These are phyloP conservation scores for Ophiostoma tasmaniense DNA, from an alignment of 2,329 filamentous ascomycete species.

Conservation along the genomic window DNA sequence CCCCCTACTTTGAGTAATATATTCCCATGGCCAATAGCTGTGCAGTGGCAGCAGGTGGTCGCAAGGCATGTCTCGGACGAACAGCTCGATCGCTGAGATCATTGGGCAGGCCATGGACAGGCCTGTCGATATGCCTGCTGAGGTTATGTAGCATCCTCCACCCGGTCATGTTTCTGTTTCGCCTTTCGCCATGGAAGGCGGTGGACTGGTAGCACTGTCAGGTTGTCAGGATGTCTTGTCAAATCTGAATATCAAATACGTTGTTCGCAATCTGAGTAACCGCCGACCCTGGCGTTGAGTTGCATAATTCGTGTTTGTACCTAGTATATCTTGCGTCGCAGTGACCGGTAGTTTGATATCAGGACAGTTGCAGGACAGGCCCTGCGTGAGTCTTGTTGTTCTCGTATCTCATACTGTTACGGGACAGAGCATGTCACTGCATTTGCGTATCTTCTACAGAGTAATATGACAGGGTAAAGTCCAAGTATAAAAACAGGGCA, in stretches of 20 bases:
- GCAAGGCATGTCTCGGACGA: background rate
- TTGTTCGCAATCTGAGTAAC: background rate
- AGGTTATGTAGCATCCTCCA: background rate
- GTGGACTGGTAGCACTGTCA: background rate
- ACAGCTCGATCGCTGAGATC: background rate
- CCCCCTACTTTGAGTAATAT: background rate
- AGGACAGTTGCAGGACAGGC: background rate
- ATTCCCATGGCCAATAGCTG: background rate
- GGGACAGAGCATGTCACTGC: background rate
- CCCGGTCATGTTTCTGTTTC: background rate
- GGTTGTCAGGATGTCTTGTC: background rate
- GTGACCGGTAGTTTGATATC: background rate
- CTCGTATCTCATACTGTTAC: background rate
- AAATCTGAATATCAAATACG: background rate
- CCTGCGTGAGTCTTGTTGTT: background rate
- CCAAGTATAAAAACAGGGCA: background rate
- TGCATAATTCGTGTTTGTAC: background rate
- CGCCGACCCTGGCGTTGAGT: background rate
- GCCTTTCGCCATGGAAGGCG: background rate
- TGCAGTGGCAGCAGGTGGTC: background rate
- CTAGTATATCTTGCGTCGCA: background rate
- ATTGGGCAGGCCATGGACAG: background rate
- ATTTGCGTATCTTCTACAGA: background rate
- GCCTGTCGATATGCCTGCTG: background rate
- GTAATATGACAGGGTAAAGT: background rate